Evolutionary conservation across 2,329 filamentous ascomycete species (phyloP), one percentile per base, ranked within the genome.

Genomic region (Waltergamsia citrina): DNA sequence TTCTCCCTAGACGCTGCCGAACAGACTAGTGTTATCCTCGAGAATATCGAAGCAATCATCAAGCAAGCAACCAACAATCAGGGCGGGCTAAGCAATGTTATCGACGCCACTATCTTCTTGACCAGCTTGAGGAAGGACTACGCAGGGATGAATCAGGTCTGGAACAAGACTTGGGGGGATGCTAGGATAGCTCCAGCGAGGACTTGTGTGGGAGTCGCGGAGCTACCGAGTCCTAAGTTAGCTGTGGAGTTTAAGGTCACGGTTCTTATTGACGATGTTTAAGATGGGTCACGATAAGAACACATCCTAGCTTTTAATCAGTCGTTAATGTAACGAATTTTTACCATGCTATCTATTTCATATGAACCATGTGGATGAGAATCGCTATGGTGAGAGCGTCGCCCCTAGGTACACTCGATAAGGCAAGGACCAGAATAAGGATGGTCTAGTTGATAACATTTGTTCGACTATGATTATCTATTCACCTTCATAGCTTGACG

Each of bases 141-240:
- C 37, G 49, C 50, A 5, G 60, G 54, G 12, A 63, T 64, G 60
- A 63, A 65, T 33, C 60, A 62, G 41, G 60, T 60, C 41, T 65
- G 61, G 62, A 65, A 65, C 39, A 59, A 60, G 42, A 50, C 64
- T 7, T 65, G 59, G 38, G 19, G 49, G 11, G 50, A 53, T 21
- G 50, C 57, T 6, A 47, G 40, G 2, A 48, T 42, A 33, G 60
- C 60, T 2, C 61, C 60, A 5, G 57, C 60, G 7, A 33, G 52
- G 17, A 51, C 53, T 5, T 54, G 52, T 1, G 45, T 57, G 37
- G 50, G 48, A 5, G 46, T 56, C 29, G 49, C 42, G 29, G 43
- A 51, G 32, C 37, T 57, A 34, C 52, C 53, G 6, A 48, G 53
- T 36, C 48, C 49, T 18, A 41, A 50, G 15, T 45, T 57, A 35